Evolutionary conservation across 495 filamentous ascomycete genomes (phyloP).

Genomic region (Lophiotrema nucula): DNA sequence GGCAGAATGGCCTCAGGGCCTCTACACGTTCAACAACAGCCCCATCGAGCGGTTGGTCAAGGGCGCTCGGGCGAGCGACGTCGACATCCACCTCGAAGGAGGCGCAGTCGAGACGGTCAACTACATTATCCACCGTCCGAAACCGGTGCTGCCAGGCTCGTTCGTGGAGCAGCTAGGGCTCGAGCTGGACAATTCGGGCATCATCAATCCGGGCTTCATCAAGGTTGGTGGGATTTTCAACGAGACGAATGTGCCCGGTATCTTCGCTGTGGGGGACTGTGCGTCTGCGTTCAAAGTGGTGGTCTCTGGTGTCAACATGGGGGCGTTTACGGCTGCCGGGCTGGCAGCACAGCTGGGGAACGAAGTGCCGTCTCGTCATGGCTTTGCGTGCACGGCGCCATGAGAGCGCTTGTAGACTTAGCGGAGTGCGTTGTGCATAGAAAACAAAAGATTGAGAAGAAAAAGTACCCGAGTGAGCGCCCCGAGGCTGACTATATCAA

Average conservation of each 20-base stretch:
- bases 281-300: background rate
- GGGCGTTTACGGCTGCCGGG: constrained; percentile 3
- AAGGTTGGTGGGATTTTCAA: background rate
- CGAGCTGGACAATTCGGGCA: too few relatives aligned
- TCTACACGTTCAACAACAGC: background rate
- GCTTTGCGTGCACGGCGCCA: too few relatives aligned
- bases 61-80: background rate
- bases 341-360: background rate
- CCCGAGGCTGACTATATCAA: too few relatives aligned
- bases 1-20: too few relatives aligned
- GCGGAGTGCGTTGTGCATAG: too few relatives aligned
- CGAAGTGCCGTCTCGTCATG: too few relatives aligned
- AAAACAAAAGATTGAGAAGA: too few relatives aligned
- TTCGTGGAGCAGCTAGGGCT: constrained; percentile 2
- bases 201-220: background rate
- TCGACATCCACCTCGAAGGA: constrained; percentile 1
- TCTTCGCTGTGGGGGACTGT: constrained; percentile 3
- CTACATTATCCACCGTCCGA: background rate
- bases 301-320: background rate
- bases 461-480: too few relatives aligned
- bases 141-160: background rate
- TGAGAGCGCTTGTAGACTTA: too few relatives aligned
- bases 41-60: background rate
- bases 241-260: background rate
- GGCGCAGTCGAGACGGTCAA: background rate